phyloP scores from a whole-genome alignment of 495 filamentous ascomycete genomes.

The Apiosordaria backusii region DNA sequence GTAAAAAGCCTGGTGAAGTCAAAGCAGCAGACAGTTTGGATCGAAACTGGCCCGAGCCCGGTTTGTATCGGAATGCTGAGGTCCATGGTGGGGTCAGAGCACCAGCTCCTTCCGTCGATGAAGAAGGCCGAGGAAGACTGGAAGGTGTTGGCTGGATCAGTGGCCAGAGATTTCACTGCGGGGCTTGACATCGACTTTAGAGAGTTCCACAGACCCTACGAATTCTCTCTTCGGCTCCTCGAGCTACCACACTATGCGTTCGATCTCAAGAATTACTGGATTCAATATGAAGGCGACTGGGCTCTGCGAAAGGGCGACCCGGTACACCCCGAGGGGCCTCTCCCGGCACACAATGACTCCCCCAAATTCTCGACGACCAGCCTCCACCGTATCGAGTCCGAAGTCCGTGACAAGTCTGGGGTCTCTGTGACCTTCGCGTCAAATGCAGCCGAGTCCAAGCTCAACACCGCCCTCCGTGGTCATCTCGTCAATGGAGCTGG shows the following conservation, averaged over 20 bases:
- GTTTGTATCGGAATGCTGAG: slow-evolving; percentile 63
- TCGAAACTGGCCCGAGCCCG: slow-evolving; percentile 66
- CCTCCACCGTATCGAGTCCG: slow-evolving; percentile 45
- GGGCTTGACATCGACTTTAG: slow-evolving; percentile 67
- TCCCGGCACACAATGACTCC: slow-evolving; percentile 49
- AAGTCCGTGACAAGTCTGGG: slow-evolving; percentile 36
- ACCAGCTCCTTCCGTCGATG: slow-evolving; percentile 48
- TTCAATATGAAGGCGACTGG: slow-evolving; percentile 63
- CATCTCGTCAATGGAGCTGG: slow-evolving; percentile 57
- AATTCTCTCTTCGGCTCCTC: slow-evolving; percentile 53
- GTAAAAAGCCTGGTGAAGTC: neutral
- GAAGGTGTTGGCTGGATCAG: slow-evolving; percentile 53
- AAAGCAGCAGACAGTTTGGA: slow-evolving; percentile 42
- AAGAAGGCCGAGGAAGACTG: slow-evolving; percentile 51
- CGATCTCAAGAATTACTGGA: slow-evolving; percentile 79
- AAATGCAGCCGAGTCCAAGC: slow-evolving; percentile 49
- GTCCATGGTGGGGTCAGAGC: slow-evolving; percentile 41
- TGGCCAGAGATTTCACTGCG: slow-evolving; percentile 55
- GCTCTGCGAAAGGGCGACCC: slow-evolving; percentile 14
- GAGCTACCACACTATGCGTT: slow-evolving; percentile 66
- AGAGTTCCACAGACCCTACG: slow-evolving; percentile 68
- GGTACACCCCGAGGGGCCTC: neutral
- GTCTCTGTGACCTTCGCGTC: slow-evolving; percentile 52
- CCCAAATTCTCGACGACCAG: slow-evolving; percentile 43
- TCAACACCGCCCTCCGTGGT: slow-evolving; percentile 53